These are phyloP conservation scores for Pichia sp. DNA, from an alignment of 1,139 yeast species.

Conservation along the genomic window DNA sequence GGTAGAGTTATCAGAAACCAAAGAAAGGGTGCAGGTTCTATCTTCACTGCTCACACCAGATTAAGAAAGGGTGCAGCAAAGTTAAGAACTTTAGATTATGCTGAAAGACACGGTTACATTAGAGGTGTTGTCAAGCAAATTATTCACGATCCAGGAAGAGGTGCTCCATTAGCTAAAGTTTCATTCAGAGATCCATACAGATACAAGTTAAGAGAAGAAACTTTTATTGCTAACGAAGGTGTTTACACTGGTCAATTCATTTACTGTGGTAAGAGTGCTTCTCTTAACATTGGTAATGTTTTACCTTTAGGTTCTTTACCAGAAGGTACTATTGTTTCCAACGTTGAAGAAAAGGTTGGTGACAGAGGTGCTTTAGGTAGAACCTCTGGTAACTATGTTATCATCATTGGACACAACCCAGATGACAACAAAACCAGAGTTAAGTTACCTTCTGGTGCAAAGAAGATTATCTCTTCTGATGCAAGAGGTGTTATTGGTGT, in stretches of 20 bases:
- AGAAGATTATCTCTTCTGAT: constrained; percentile 89
- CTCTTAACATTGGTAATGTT: constrained; percentile 95
- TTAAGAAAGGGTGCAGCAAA: constrained; percentile 99
- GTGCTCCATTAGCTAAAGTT: constrained; percentile 99
- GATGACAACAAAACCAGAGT: constrained; percentile 99
- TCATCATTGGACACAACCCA: constrained; percentile 98
- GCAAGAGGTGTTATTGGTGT: constrained; percentile 99
- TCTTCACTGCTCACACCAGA: constrained; percentile 99
- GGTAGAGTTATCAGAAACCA: constrained; percentile 99
- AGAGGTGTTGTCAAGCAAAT: constrained; percentile 99
- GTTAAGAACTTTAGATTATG: constrained; percentile 97
- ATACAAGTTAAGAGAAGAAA: constrained; percentile 96
- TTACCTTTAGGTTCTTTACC: constrained; percentile 96
- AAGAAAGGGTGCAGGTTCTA: constrained; percentile 99
- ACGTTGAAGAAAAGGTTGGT: constrained; percentile 98
- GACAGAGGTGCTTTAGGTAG: constrained; percentile 99
- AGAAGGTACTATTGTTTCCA: constrained; percentile 98
- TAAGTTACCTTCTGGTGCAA: constrained; percentile 98
- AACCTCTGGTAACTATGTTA: constrained; percentile 99
- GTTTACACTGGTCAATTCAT: constrained; percentile 98
- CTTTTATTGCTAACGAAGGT: constrained; percentile 99
- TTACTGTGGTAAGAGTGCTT: constrained; percentile 98
- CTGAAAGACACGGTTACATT: constrained; percentile 99
- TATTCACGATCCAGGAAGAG: constrained; percentile 99
- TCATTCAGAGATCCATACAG: constrained; percentile 99